Conservation (phyloP, 257 asterid genomes). For the Thymus quinquecostatus region DNA sequence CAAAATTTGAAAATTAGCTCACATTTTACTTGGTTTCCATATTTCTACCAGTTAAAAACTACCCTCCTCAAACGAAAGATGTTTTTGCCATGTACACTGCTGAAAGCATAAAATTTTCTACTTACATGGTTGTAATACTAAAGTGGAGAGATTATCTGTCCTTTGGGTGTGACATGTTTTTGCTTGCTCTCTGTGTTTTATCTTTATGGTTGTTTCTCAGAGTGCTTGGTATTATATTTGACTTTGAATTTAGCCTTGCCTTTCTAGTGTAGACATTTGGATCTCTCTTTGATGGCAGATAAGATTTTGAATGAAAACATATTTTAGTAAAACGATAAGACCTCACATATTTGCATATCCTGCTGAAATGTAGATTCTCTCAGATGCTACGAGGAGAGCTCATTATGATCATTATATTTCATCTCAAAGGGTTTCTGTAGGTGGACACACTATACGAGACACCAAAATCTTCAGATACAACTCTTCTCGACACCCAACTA, state of each 20-base stretch:
- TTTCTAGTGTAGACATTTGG: not conserved
- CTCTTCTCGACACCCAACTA: slow-evolving; percentile 40
- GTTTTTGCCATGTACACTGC: not conserved
- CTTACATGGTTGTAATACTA: not conserved
- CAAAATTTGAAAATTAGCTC: not conserved
- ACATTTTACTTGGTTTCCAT: not conserved
- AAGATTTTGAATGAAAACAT: slow-evolving; percentile 26
- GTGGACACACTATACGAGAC: slow-evolving; percentile 46
- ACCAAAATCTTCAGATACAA: slow-evolving; percentile 52
- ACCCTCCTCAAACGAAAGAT: not conserved
- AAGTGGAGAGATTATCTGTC: not conserved
- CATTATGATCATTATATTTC: slow-evolving; percentile 72
- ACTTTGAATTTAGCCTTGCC: not conserved
- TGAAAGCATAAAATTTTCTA: not conserved
- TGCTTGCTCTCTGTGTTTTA: not conserved
- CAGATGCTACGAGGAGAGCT: slow-evolving; percentile 81
- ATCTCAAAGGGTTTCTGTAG: slow-evolving; percentile 48
- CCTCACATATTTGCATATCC: slow-evolving; percentile 24
- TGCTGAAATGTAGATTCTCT: slow-evolving; percentile 72
- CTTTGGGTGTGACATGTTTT: not conserved
- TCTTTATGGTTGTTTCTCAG: not conserved
- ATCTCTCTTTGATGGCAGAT: slow-evolving; percentile 1
- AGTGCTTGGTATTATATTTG: not conserved
- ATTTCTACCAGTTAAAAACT: not conserved
- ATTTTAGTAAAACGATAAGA: slow-evolving; percentile 2